phyloP scores from a whole-genome alignment of 768 basidiomycete genomes.

The Pisolithus tinctorius region DNA sequence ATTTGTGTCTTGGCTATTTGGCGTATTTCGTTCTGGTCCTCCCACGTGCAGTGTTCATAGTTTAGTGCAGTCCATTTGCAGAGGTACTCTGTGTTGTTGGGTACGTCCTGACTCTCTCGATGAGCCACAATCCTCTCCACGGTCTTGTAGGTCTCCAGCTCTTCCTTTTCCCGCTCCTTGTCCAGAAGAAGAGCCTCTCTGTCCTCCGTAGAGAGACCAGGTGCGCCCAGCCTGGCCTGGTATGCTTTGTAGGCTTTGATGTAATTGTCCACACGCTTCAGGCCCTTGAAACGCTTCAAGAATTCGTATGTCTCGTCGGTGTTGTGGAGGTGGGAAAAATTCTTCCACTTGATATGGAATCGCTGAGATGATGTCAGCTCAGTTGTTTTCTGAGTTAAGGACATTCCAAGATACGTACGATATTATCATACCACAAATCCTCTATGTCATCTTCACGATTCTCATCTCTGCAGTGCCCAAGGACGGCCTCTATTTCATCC shows the following conservation, averaged over 20 bases:
- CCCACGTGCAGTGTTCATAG: slow-evolving; percentile 97
- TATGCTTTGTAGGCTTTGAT: slow-evolving; percentile 85
- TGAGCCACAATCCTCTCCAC: slow-evolving; percentile 88
- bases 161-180: slow-evolving; percentile 86
- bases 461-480: slow-evolving; percentile 83
- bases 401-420: slow-evolving; percentile 43
- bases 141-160: slow-evolving; percentile 82
- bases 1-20: slow-evolving; percentile 73
- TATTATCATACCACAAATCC: slow-evolving; percentile 83
- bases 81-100: slow-evolving; percentile 72
- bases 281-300: slow-evolving; percentile 88
- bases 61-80: slow-evolving; percentile 95
- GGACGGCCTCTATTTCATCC: slow-evolving; percentile 89
- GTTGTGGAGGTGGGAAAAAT: slow-evolving; percentile 96
- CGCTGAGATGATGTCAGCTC: slow-evolving; percentile 46
- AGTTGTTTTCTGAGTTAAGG: neutral
- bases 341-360: slow-evolving; percentile 99
- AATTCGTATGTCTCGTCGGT: slow-evolving; percentile 99
- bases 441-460: slow-evolving; percentile 66
- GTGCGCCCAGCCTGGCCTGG: slow-evolving; percentile 55
- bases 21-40: slow-evolving; percentile 72
- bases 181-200: slow-evolving; percentile 84
- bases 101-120: slow-evolving; percentile 48
- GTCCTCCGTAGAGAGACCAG: slow-evolving; percentile 78
- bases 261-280: slow-evolving; percentile 98